Conservation (phyloP, 768 basidiomycete genomes). For the Suillus brevipes region DNA sequence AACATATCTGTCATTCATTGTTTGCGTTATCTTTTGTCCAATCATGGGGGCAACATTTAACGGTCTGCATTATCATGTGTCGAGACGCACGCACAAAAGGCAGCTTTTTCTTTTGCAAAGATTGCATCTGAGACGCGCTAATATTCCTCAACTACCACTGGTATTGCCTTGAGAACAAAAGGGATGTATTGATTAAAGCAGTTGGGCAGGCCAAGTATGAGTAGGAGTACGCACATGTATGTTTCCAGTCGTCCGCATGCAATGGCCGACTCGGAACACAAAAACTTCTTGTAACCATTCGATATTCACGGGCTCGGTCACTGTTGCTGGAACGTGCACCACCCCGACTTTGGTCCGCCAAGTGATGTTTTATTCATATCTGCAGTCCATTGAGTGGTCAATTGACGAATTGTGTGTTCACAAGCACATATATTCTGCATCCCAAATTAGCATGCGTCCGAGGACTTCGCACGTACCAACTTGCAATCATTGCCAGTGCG, state of each 20-base stretch:
- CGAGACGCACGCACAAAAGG: no score
- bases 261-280: background rate
- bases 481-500: background rate
- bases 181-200: background rate
- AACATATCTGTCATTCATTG: background rate
- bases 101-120: background rate
- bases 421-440: background rate
- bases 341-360: background rate
- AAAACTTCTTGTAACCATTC: background rate
- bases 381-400: background rate
- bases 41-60: background rate
- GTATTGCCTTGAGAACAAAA: background rate
- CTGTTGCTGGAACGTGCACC: background rate
- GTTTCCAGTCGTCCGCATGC: background rate
- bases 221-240: background rate
- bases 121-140: background rate
- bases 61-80: background rate
- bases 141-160: background rate
- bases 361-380: background rate
- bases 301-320: no score
- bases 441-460: background rate
- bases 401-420: background rate
- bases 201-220: background rate
- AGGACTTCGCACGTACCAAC: constrained; percentile 2
- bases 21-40: background rate